A percentile compares a stretch with the other conserved stretches of the same genome.
These are phyloP conservation scores for Bolboschoenus planiculmis DNA, from an alignment of 176 grass and related monocot genomes.

Conservation along the genomic window DNA sequence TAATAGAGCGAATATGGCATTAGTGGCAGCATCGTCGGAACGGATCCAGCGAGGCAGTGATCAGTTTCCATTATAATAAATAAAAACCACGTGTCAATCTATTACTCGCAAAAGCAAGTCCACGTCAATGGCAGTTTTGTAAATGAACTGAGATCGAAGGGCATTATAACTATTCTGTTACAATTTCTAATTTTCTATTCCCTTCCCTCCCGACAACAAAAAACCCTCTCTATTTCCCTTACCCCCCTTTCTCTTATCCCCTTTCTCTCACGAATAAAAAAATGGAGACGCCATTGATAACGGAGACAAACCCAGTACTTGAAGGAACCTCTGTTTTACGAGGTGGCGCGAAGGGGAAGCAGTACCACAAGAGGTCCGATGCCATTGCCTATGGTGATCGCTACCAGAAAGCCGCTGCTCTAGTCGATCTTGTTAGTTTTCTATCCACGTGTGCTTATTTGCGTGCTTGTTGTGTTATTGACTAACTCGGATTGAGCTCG, in stretches of 20 bases:
- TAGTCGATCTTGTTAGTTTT: constrained; percentile 79
- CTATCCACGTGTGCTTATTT: not conserved
- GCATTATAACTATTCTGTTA: not conserved
- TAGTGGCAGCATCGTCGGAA: too few species aligned
- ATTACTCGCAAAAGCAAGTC: not conserved
- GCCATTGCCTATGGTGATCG: constrained; percentile 72
- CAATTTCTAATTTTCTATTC: not conserved
- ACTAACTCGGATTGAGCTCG: not conserved
- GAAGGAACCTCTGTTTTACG: not conserved
- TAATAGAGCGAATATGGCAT: not conserved
- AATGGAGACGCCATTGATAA: constrained; percentile 54
- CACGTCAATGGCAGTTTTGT: not conserved
- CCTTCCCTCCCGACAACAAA: too few species aligned
- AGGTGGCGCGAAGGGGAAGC: constrained; percentile 22
- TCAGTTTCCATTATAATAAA: not conserved
- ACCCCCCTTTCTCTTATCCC: not conserved
- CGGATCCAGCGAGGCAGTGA: not conserved
- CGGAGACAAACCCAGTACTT: constrained; percentile 13
- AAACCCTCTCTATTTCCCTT: not conserved
- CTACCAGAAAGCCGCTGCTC: constrained; percentile 97
- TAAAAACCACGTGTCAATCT: not conserved
- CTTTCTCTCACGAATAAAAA: not conserved
- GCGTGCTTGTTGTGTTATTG: not conserved
- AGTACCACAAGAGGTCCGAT: constrained; percentile 42
- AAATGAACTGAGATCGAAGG: not conserved